phyloP scores from a whole-genome alignment of 257 asterid genomes.

The Avicennia marina region DNA sequence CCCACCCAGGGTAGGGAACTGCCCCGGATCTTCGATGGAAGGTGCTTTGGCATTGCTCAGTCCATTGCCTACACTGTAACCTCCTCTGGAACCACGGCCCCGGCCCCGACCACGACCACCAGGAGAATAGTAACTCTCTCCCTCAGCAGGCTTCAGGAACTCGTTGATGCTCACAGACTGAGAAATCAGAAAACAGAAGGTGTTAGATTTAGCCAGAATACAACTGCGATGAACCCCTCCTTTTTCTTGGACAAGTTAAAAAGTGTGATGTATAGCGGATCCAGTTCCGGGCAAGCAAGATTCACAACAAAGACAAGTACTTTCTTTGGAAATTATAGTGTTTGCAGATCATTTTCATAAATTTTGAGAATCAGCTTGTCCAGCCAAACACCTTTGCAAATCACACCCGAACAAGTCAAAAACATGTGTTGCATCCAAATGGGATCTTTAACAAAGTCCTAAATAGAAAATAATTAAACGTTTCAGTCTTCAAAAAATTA shows the following conservation, averaged over 20 bases:
- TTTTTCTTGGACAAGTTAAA: too few species aligned
- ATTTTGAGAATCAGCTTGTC: background rate
- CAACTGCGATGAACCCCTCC: too few species aligned
- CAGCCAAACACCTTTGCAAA: background rate
- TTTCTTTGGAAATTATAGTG: background rate
- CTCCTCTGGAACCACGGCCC: slow-evolving; percentile 39
- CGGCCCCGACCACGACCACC: slow-evolving; percentile 63
- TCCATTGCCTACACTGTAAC: slow-evolving; percentile 36
- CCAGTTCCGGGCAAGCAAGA: background rate
- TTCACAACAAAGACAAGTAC: background rate
- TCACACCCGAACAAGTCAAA: background rate
- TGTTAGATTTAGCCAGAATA: too few species aligned
- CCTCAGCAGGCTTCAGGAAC: slow-evolving; percentile 80
- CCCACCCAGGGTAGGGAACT: slow-evolving; percentile 77
- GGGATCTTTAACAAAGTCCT: background rate
- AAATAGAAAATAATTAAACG: background rate
- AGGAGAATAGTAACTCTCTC: slow-evolving; percentile 38
- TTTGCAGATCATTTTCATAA: background rate
- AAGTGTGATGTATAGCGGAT: too few species aligned
- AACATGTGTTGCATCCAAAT: background rate
- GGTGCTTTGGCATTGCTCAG: slow-evolving; percentile 44
- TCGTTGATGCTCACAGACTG: slow-evolving; percentile 83
- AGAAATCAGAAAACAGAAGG: background rate
- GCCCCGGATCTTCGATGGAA: slow-evolving; percentile 71
- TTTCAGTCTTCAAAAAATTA: too few species aligned